phyloP scores from a whole-genome alignment of 805 yeast species.

The Schwanniomyces sp. region DNA sequence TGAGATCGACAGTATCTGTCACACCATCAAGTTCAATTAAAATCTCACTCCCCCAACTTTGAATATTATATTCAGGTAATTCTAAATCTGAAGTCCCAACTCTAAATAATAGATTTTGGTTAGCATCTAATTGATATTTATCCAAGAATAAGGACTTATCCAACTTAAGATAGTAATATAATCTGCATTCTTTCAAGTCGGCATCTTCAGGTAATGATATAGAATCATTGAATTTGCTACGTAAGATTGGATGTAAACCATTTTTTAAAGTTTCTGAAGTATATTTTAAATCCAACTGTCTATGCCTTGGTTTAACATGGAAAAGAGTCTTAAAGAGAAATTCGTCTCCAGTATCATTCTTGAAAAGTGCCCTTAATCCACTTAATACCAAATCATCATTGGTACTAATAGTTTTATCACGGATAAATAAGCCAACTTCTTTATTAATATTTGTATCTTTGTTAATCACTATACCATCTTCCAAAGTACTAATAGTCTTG shows the following conservation, averaged over 20 bases:
- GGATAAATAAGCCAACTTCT: constrained; percentile 38
- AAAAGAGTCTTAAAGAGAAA: constrained; percentile 35
- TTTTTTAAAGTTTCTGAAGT: constrained; percentile 14
- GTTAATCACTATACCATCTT: not conserved
- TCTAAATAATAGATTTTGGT: constrained; percentile 19
- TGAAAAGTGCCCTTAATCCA: constrained; percentile 33
- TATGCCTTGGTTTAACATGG: constrained; percentile 42
- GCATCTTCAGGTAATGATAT: constrained; percentile 15
- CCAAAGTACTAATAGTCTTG: constrained; percentile 6
- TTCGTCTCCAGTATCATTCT: constrained; percentile 10
- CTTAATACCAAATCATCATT: constrained; percentile 35
- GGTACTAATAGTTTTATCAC: constrained; percentile 25
- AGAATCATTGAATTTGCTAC: constrained; percentile 8
- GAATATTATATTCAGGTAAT: constrained; percentile 36
- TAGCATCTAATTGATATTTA: constrained; percentile 33
- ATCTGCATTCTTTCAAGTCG: constrained; percentile 29
- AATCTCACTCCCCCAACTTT: constrained; percentile 41
- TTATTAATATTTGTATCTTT: constrained; percentile 9
- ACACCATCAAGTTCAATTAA: constrained; percentile 24
- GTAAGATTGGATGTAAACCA: constrained; percentile 40
- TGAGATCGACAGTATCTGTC: constrained; percentile 18
- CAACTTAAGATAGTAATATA: constrained; percentile 32
- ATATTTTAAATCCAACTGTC: constrained; percentile 9
- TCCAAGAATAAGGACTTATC: constrained; percentile 36
- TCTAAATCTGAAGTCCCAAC: constrained; percentile 38